Base-by-base conservation (phyloP, 1,284 basidiomycete genomes). In the Boletus smithii region DNA sequence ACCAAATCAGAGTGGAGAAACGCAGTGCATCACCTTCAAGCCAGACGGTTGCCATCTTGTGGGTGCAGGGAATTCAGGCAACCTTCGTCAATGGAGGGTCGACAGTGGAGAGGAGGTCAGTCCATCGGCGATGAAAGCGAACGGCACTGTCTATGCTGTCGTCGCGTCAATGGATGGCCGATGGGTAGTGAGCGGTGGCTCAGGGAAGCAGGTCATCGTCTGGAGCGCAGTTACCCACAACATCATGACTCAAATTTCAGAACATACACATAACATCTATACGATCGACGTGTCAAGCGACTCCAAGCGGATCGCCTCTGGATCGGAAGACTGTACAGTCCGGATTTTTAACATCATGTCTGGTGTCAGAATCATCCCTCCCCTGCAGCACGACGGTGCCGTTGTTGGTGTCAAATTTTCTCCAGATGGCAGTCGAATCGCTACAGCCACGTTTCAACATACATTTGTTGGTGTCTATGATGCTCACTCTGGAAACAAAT, bases 151-250 rank as follows among this genome's bases (percentile, higher is more conserved):
- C 26, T 29, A 13, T 5, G 23, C 26, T 13, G 11, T 23, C 8
- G 44, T 16, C 18, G 31, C 20, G 20, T 46, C 45, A 14, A 23
- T 17, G 11, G 38, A 46, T 17, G 45, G 38, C 3, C 14, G 10
- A 16, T 46, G 44, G 44, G 40, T 45, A 27, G 37, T 46, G 14
- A 46, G 36, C 5, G 30, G 44, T 8, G 30, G 33, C 17, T 10
- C 10, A 4, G 23, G 24, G 14, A 11, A 27, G 9, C 40, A 34
- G 17, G 18, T 46, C n/a, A 33, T 26, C 30, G 27, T 46, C 31
- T 39, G 44, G 44, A 16, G 16, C 6, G 37, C 8, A 11, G 8
- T 23, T 8, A 38, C 24, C n/a, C 23, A 29, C 26, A n/a, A 8
- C 17, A 26, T 8, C 2, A 20, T 16, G 20, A 20, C 17, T 7